Conservation (phyloP, 306 rosid genomes). For the Malus orientalis region DNA sequence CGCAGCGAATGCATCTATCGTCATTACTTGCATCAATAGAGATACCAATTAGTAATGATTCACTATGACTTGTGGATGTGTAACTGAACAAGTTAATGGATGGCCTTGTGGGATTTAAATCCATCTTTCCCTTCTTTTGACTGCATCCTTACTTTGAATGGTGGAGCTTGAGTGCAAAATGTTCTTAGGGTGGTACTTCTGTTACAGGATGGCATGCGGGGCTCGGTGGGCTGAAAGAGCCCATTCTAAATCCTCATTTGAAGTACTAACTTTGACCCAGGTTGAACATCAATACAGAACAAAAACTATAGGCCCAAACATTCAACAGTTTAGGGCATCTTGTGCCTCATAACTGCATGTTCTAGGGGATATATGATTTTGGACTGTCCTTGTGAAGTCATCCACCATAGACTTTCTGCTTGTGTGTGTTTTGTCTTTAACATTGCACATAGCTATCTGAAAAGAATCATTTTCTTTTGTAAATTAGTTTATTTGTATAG, state of each 20-base stretch:
- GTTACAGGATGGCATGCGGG: not conserved
- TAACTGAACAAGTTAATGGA: no score
- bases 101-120: not conserved
- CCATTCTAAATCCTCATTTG: not conserved
- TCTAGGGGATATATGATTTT: not conserved
- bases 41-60: no score
- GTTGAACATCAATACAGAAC: not conserved
- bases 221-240: not conserved
- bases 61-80: no score
- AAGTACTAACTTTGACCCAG: not conserved
- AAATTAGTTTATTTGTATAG: not conserved
- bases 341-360: not conserved
- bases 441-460: not conserved
- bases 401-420: not conserved
- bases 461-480: not conserved
- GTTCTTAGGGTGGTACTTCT: not conserved
- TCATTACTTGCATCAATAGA: no score
- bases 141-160: not conserved
- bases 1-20: no score
- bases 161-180: not conserved
- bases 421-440: not conserved
- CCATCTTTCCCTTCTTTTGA: not conserved
- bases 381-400: not conserved
- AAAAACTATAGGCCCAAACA: not conserved
- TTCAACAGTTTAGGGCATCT: not conserved